A percentile compares a stretch with the other conserved stretches of the same genome.
phyloP scores from a whole-genome alignment of 495 filamentous ascomycete species.

The Hyaloscypha finlandica region DNA sequence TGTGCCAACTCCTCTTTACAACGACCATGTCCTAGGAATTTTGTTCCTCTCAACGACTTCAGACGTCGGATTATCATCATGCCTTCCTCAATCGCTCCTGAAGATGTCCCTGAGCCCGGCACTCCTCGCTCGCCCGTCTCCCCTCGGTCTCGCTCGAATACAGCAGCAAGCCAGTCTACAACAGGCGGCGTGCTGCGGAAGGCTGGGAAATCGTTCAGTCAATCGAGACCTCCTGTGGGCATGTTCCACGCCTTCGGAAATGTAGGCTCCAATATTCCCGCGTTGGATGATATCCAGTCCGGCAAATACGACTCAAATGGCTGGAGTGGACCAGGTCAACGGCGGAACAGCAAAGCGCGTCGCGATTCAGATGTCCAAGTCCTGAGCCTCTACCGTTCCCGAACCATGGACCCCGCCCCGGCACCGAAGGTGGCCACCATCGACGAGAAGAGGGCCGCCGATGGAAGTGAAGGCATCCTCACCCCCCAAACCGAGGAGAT shows the following conservation, averaged over 20 bases:
- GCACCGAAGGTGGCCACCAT: conserved; percentile 10
- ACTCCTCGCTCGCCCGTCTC: not conserved
- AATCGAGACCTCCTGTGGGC: conserved; percentile 50
- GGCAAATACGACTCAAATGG: conserved; percentile 28
- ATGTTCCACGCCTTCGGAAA: conserved; percentile 55
- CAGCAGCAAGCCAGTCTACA: conserved; percentile 23
- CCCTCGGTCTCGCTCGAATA: conserved; percentile 3
- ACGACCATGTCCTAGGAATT: not conserved
- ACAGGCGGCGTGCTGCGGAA: conserved; percentile 36
- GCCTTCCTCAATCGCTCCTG: conserved; percentile 4
- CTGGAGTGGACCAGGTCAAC: conserved; percentile 28
- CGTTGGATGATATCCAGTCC: conserved; percentile 23
- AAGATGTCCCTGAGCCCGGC: not conserved
- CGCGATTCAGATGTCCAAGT: conserved; percentile 17
- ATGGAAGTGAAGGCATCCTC: conserved; percentile 1
- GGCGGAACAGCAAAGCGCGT: conserved; percentile 26
- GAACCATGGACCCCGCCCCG: conserved; percentile 11
- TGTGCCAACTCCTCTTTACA: not conserved
- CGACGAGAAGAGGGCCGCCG: conserved; percentile 14
- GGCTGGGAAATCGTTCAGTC: conserved; percentile 45
- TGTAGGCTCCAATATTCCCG: conserved; percentile 33
- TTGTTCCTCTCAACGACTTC: not conserved
- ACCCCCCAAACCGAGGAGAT: conserved; percentile 6
- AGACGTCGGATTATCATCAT: not conserved
- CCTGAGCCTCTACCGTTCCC: conserved; percentile 1